phyloP scores from a whole-genome alignment of 345 rosid species.

The Eucalyptus polyanthemos region DNA sequence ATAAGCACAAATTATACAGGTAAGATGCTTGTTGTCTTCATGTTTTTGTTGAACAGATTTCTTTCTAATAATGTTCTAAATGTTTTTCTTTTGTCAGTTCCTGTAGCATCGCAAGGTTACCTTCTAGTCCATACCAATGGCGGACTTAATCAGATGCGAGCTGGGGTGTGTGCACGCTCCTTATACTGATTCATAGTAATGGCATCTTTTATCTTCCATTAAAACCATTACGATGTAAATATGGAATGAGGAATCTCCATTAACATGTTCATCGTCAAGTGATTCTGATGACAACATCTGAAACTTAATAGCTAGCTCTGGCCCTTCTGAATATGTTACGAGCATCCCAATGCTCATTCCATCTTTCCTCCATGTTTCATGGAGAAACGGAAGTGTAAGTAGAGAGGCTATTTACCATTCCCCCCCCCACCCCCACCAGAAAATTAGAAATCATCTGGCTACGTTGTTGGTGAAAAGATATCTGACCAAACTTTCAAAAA shows the following conservation, averaged over 20 bases:
- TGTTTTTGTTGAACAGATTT: background rate
- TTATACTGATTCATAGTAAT: background rate
- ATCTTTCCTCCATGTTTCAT: background rate
- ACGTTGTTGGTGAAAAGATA: background rate
- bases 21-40: constrained; percentile 2
- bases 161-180: constrained; percentile 47
- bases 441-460: background rate
- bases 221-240: background rate
- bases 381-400: background rate
- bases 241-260: background rate
- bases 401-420: background rate
- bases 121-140: constrained; percentile 94
- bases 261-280: background rate
- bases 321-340: background rate
- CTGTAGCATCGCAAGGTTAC: constrained; percentile 41
- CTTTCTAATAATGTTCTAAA: background rate
- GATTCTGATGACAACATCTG: background rate
- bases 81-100: constrained; percentile 9
- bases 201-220: background rate
- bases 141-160: constrained; percentile 97
- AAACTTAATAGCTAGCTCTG: background rate
- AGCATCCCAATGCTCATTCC: background rate
- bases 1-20: constrained; percentile 47
- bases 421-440: background rate
- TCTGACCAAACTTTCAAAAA: background rate